Base-by-base conservation (phyloP, 164 flowering plant species). In the Warburgia ugandensis region DNA sequence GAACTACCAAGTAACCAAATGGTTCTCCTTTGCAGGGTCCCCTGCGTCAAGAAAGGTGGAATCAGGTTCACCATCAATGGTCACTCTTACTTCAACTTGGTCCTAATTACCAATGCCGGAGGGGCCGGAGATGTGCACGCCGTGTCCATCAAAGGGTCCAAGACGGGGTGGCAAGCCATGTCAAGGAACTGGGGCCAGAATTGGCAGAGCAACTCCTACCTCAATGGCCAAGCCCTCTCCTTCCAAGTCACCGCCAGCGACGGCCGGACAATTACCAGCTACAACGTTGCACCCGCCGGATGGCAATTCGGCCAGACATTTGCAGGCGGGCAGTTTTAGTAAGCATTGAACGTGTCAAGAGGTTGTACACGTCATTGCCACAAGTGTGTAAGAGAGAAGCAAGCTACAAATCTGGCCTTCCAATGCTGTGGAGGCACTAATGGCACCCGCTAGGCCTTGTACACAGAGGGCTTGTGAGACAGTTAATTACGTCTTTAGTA, bases 131-230 rank as follows among this genome's bases (percentile, higher is more conserved):
- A 83, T 56, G 81, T 83, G 13, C 67, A 54, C 14, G 57, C 81
- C 0, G 91, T 76, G 9, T 59, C 57, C 19, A 66, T 86, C 67
- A 84, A 81, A 58, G 95, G 95, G 7, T 79, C 91, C 13, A 73
- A 62, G 45, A 79, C 88, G 9, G 66, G 63, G 5, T 86, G 95
- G 95, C 69, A 68, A 50, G 31, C 81, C 17, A 79, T 86, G 95
- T 74, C 91, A 2, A 76, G 95, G 51, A 86, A 86, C 69, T 85
- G 95, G 95, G 94, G 94, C 4, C 94, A 85, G 43, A 85, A 81
- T 54, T 84, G 94, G 94, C 89, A 82, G 51, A 83, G 79, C 83
- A 79, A 77, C 67, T 12, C 68, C 12, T 58, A 68, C 52, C 78
- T 83, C 32, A 71, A 80, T 29, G 87, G 95, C 1, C 91, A 83